Base-by-base conservation (phyloP, 2,329 filamentous ascomycete genomes). In the Colletotrichum gigasporum region DNA sequence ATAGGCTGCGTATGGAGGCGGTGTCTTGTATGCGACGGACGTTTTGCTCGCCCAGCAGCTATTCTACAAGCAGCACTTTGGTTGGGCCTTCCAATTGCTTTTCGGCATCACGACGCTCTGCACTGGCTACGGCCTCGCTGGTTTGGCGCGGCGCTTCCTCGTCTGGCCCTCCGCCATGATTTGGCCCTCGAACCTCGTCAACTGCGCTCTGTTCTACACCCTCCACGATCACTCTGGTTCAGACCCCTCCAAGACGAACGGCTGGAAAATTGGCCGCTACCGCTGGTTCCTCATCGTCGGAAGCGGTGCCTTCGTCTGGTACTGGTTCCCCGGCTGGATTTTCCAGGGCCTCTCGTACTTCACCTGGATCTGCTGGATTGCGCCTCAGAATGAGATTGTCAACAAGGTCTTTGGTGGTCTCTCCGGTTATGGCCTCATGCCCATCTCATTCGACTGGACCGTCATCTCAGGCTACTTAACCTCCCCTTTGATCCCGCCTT, bases 391-490 rank as follows among this genome's bases (percentile, higher is more conserved):
- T 65, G 77, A 86, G 2, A 74, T 87, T 12, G 76, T 91, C 62
- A 91, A 91, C 71, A 88, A 91, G 71, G 71, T 91, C 6, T 91
- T 91, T 63, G 89, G 89, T 3, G 87, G 86, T 5, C 81, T 81
- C 57, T 85, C 84, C 5, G 88, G 89, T 1, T 76, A 91, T 4
- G 87, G 85, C 0, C 75, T 91, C 11, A 79, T 91, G 24, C 88
- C 88, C 10, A 82, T 90, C 12, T 90, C 88, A 0, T 87, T 91
- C 61, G 89, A 91, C 74, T 91, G 89, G 89, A 85, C 83, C 51
- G 81, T 87, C 55, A 79, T 89, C 63, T 82, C 84, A 2, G 86
- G 83, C 10, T 90, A 84, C 69, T 78, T 86, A 53, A 73, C 76
- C 10, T 85, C 82, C n/a, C 87, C 87, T 8, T 74, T 90, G 22